phyloP scores from a whole-genome alignment of 2,329 filamentous ascomycete genomes.

The Didymella arachidicola region DNA sequence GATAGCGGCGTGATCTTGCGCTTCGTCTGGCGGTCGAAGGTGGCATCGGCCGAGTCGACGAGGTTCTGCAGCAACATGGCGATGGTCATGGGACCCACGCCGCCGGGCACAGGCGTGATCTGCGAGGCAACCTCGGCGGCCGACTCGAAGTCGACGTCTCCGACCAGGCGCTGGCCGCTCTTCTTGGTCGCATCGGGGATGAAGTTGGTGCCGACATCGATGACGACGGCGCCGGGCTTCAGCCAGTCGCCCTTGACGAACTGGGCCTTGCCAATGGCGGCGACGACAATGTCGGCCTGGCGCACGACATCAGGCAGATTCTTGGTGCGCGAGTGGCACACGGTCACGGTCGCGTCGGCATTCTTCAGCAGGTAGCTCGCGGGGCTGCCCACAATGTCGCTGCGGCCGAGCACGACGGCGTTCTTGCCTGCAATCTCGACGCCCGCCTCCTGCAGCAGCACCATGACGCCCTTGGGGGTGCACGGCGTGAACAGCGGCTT shows the following conservation, averaged over 20 bases:
- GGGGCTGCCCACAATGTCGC: slow-evolving; percentile 96
- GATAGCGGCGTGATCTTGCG: slow-evolving; percentile 83
- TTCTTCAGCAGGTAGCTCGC: slow-evolving; percentile 96
- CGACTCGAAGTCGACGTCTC: slow-evolving; percentile 91
- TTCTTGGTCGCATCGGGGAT: slow-evolving; percentile 88
- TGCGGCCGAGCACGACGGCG: slow-evolving; percentile 91
- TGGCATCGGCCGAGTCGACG: slow-evolving; percentile 80
- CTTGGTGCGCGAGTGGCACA: slow-evolving; percentile 90
- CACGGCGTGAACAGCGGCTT: slow-evolving; percentile 90
- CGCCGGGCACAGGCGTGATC: slow-evolving; percentile 95
- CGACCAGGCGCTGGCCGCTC: slow-evolving; percentile 89
- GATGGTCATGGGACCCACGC: slow-evolving; percentile 98
- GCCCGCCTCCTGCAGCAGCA: slow-evolving; percentile 81
- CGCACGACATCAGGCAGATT: slow-evolving; percentile 77
- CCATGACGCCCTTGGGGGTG: slow-evolving; percentile 97
- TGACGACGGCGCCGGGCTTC: slow-evolving; percentile 92
- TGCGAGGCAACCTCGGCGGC: slow-evolving; percentile 85
- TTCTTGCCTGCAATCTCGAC: slow-evolving; percentile 88
- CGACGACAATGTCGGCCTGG: slow-evolving; percentile 86
- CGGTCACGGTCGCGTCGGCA: slow-evolving; percentile 93
- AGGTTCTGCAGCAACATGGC: slow-evolving; percentile 98
- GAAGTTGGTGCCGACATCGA: slow-evolving; percentile 98
- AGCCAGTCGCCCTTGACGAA: slow-evolving; percentile 96
- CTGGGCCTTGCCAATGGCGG: slow-evolving; percentile 84
- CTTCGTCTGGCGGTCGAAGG: slow-evolving; percentile 83